Percentiles rank a stretch among this genome's conserved stretches.
Evolutionary conservation across 495 filamentous ascomycete species (phyloP).

Genomic region (Xylaria cubensis): DNA sequence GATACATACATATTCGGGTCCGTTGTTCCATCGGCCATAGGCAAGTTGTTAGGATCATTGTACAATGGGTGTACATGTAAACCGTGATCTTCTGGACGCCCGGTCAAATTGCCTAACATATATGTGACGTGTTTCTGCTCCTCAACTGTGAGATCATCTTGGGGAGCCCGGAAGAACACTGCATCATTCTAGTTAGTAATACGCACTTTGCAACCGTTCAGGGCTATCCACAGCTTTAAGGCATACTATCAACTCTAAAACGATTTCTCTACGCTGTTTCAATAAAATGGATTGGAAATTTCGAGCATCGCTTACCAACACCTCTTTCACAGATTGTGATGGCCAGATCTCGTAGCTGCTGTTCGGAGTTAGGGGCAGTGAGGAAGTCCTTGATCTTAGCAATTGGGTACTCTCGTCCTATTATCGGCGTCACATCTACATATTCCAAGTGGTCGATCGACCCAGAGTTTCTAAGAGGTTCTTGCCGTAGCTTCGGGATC

Average conservation of each 20-base stretch:
- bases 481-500: constrained; percentile 30
- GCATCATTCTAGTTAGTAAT: not conserved
- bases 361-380: constrained; percentile 67
- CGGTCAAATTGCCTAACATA: constrained; percentile 48
- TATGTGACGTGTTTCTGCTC: constrained; percentile 51
- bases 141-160: constrained; percentile 48
- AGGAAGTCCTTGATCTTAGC: constrained; percentile 66
- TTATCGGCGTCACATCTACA: constrained; percentile 71
- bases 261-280: not conserved
- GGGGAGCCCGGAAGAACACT: constrained; percentile 59
- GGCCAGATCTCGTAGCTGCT: constrained; percentile 70
- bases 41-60: constrained; percentile 51
- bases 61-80: constrained; percentile 53
- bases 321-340: constrained; percentile 61
- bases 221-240: not conserved
- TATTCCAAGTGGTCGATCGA: constrained; percentile 64
- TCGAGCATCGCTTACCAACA: constrained; percentile 44
- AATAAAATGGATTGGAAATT: not conserved
- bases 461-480: constrained; percentile 50
- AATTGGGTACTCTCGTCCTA: constrained; percentile 69
- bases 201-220: too few species aligned
- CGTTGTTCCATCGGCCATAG: constrained; percentile 49
- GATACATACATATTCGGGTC: constrained; percentile 44
- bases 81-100: constrained; percentile 50
- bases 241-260: not conserved